These are phyloP conservation scores for Elaeis oleifera DNA, from an alignment of 202 grass and related monocot species.

Conservation along the genomic window DNA sequence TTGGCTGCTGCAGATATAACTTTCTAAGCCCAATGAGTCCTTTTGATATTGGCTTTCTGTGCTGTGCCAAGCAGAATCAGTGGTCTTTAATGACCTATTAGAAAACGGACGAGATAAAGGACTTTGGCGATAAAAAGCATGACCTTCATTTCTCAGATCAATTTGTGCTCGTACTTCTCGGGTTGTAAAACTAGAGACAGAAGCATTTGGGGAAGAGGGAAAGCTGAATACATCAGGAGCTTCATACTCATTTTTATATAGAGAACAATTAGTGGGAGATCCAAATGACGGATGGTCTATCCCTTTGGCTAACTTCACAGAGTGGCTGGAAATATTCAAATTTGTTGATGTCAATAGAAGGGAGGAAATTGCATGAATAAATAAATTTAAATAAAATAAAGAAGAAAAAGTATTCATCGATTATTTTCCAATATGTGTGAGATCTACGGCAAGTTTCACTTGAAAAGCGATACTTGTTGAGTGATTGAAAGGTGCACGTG, in stretches of 20 bases:
- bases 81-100: slow-evolving; percentile 26
- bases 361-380: not conserved
- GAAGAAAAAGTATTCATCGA: not conserved
- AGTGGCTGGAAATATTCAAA: slow-evolving; percentile 47
- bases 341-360: not conserved
- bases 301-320: slow-evolving; percentile 44
- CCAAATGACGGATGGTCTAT: slow-evolving; percentile 29
- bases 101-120: slow-evolving; percentile 61
- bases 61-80: slow-evolving; percentile 18
- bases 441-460: too few species aligned
- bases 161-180: slow-evolving; percentile 24
- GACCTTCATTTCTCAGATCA: slow-evolving; percentile 32
- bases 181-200: slow-evolving; percentile 29
- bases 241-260: slow-evolving; percentile 42
- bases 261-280: slow-evolving; percentile 28
- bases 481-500: too few species aligned
- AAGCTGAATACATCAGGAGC: slow-evolving; percentile 40
- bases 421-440: not conserved
- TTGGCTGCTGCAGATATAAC: slow-evolving; percentile 31
- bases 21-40: slow-evolving; percentile 41
- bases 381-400: not conserved
- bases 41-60: slow-evolving; percentile 44
- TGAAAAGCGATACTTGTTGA: too few species aligned
- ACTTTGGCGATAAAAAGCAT: slow-evolving; percentile 35
- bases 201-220: slow-evolving; percentile 59